phyloP scores from a whole-genome alignment of 768 basidiomycete species.

The Psilocybe sp. region DNA sequence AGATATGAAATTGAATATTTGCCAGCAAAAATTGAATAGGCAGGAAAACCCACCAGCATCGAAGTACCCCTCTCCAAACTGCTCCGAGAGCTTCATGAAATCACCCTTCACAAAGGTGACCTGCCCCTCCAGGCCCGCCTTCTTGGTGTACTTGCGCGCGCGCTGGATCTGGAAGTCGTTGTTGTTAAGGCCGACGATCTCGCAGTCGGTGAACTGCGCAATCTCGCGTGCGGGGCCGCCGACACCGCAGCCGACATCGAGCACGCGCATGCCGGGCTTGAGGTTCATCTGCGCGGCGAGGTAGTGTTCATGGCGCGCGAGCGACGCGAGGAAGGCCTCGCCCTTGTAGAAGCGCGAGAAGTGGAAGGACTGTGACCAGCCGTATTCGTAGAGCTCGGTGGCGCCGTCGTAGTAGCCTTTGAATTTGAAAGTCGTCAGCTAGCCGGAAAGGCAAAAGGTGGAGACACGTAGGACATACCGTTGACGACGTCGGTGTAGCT shows the following conservation, averaged over 20 bases:
- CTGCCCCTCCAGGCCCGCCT: constrained; percentile 71
- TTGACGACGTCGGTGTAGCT: constrained; percentile 94
- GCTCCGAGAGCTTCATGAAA: constrained; percentile 91
- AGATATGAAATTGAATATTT: neutral
- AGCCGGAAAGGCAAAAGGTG: neutral
- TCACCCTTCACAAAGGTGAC: constrained; percentile 89
- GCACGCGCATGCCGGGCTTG: constrained; percentile 88
- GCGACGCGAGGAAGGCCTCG: constrained; percentile 66
- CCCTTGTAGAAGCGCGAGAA: constrained; percentile 97
- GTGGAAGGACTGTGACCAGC: constrained; percentile 90
- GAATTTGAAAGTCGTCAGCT: neutral
- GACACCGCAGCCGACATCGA: constrained; percentile 98
- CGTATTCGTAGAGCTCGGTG: constrained; percentile 93
- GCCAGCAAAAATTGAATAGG: neutral
- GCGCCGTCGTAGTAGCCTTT: constrained; percentile 96
- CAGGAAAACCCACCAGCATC: constrained; percentile 73
- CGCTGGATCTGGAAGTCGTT: constrained; percentile 92
- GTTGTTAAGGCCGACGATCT: constrained; percentile 89
- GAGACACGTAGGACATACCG: constrained; percentile 42
- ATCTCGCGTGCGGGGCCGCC: constrained; percentile 97
- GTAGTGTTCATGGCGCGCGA: constrained; percentile 97
- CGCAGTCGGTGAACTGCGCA: constrained; percentile 82
- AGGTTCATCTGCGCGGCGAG: constrained; percentile 85
- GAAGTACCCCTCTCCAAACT: constrained; percentile 90
- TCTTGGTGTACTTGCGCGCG: constrained; percentile 79